These are phyloP conservation scores for Clitoria ternatea DNA, from an alignment of 306 rosid genomes.

Conservation along the genomic window DNA sequence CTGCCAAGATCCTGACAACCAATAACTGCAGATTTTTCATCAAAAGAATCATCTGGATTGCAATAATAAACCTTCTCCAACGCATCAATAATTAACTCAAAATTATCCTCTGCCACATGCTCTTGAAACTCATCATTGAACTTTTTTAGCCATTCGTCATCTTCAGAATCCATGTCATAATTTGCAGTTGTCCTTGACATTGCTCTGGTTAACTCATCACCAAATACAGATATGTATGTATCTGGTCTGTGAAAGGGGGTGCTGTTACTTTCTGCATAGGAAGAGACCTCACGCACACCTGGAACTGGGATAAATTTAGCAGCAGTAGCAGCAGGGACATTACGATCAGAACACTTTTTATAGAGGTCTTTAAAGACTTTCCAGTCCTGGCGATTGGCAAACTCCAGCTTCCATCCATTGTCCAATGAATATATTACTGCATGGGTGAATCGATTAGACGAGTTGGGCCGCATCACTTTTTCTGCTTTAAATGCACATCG, in stretches of 20 bases:
- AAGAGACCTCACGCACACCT: conserved; percentile 55
- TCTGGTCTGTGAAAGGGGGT: conserved; percentile 48
- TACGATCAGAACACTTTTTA: conserved; percentile 69
- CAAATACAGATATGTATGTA: conserved; percentile 49
- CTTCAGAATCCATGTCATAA: conserved; percentile 88
- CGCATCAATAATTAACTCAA: conserved; percentile 70
- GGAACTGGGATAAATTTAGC: conserved; percentile 72
- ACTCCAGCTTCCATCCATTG: conserved; percentile 73
- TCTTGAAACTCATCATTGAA: conserved; percentile 44
- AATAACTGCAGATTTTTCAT: conserved; percentile 42
- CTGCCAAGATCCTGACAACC: conserved; percentile 45
- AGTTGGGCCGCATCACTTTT: conserved; percentile 52
- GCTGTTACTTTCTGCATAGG: conserved; percentile 37
- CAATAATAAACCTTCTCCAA: conserved; percentile 64
- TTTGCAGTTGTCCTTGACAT: conserved; percentile 51
- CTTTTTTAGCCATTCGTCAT: conserved; percentile 70
- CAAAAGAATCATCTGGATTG: conserved; percentile 50
- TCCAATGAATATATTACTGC: conserved; percentile 46
- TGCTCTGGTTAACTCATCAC: conserved; percentile 71
- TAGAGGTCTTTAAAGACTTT: conserved; percentile 65
- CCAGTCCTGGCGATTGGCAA: conserved; percentile 63
- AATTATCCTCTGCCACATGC: conserved; percentile 49
- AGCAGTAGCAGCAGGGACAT: conserved; percentile 31
- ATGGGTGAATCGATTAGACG: conserved; percentile 53
- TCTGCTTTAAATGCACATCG: conserved; percentile 59